phyloP scores from a whole-genome alignment of 495 filamentous ascomycete genomes.

The Xylaria acuta region DNA sequence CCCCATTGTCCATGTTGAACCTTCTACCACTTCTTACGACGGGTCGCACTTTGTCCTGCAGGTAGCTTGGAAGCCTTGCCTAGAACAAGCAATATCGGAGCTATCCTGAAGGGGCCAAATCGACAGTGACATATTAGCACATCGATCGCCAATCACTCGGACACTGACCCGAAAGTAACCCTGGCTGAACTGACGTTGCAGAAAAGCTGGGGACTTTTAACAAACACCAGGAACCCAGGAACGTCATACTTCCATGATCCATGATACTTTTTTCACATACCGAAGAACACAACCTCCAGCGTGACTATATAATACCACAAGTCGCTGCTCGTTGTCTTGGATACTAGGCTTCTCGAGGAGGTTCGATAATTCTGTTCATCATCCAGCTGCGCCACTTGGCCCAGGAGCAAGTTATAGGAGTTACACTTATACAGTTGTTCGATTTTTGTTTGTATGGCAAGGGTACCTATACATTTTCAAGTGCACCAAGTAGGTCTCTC shows the following conservation, averaged over 20 bases:
- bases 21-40: neutral
- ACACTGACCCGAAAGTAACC: conserved; percentile 21
- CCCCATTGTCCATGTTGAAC: neutral
- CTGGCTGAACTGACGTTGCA: conserved; percentile 13
- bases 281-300: conserved; percentile 15
- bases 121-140: conserved; percentile 12
- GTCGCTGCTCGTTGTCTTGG: neutral
- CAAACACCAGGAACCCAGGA: neutral
- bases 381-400: neutral
- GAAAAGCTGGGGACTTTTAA: neutral
- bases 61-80: conserved; percentile 15
- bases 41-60: conserved; percentile 11
- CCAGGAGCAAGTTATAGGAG: neutral
- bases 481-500: conserved; percentile 24
- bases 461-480: conserved; percentile 6
- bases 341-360: neutral
- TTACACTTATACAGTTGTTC: conserved; percentile 1
- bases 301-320: conserved; percentile 1
- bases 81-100: conserved; percentile 28
- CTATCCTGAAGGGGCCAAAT: conserved; percentile 23
- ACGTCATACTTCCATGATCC: conserved; percentile 21
- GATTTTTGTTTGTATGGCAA: neutral
- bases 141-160: conserved; percentile 21
- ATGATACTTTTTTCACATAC: conserved; percentile 5
- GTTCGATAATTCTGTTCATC: neutral